These are phyloP conservation scores for Amphichorda felina DNA, from an alignment of 2,329 filamentous ascomycete genomes.

Conservation along the genomic window DNA sequence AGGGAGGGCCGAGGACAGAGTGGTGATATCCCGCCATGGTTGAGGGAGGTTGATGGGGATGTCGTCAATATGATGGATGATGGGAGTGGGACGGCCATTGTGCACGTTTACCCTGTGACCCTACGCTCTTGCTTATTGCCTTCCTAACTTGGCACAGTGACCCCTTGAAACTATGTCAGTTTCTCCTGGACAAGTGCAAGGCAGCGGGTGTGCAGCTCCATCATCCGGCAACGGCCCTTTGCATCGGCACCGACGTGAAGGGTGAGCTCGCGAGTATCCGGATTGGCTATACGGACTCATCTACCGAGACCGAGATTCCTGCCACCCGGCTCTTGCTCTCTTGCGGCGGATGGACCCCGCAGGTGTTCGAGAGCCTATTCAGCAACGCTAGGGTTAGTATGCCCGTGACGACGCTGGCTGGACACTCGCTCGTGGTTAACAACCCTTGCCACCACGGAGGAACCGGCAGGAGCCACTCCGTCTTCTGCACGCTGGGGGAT, in stretches of 20 bases:
- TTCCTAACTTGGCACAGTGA: constrained; percentile 33
- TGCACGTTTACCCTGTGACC: constrained; percentile 41
- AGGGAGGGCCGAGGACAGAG: constrained; percentile 16
- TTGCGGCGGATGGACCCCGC: constrained; percentile 59
- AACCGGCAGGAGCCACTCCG: constrained; percentile 43
- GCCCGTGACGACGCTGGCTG: constrained; percentile 44
- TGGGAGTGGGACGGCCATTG: constrained; percentile 49
- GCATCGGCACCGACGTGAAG: constrained; percentile 35
- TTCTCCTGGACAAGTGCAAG: constrained; percentile 46
- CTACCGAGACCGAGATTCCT: constrained; percentile 38
- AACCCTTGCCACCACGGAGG: constrained; percentile 37
- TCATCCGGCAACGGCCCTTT: constrained; percentile 46
- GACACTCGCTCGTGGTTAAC: constrained; percentile 58
- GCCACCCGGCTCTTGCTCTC: constrained; percentile 56
- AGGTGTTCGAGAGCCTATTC: constrained; percentile 55
- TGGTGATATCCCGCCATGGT: constrained; percentile 18
- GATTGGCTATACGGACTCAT: constrained; percentile 30
- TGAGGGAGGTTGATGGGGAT: constrained; percentile 34
- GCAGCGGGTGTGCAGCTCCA: constrained; percentile 52
- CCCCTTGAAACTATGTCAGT: constrained; percentile 53
- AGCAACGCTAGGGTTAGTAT: constrained; percentile 37
- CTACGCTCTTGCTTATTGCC: too few species aligned
- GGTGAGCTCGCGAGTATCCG: constrained; percentile 39
- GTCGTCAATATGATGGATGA: constrained; percentile 49
- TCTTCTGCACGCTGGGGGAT: constrained; percentile 51